A percentile compares a stretch with the other conserved stretches of the same genome.
These are phyloP conservation scores for Colletotrichum scovillei DNA, from an alignment of 2,329 filamentous ascomycete genomes.

Conservation along the genomic window DNA sequence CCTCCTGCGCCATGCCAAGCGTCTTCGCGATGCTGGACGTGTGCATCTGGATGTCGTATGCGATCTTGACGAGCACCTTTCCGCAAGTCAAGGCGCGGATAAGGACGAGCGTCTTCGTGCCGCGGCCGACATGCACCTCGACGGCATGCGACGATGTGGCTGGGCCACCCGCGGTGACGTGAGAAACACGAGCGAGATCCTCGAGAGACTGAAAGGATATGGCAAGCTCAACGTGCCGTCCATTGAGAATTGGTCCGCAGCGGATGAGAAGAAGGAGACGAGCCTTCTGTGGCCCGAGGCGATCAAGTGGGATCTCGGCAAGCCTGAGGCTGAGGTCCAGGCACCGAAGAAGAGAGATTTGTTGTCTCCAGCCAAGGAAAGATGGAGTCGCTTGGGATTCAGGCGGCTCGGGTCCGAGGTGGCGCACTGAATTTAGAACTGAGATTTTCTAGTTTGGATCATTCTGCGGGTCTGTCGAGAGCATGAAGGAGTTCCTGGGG, in stretches of 20 bases:
- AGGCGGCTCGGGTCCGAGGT: not conserved
- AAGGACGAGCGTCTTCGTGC: slow-evolving; percentile 37
- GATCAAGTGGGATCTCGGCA: slow-evolving; percentile 35
- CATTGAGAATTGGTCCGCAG: slow-evolving; percentile 36
- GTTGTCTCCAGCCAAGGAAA: slow-evolving; percentile 38
- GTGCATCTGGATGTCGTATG: slow-evolving; percentile 44
- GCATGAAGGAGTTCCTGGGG: not conserved
- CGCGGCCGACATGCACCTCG: slow-evolving; percentile 37
- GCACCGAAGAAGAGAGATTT: slow-evolving; percentile 32
- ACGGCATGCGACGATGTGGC: slow-evolving; percentile 39
- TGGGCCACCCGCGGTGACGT: slow-evolving; percentile 36
- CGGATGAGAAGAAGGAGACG: slow-evolving; percentile 37
- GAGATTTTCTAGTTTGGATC: not conserved
- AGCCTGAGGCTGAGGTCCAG: slow-evolving; percentile 25
- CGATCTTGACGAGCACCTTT: slow-evolving; percentile 38
- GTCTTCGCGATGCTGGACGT: slow-evolving; percentile 42
- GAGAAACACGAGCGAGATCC: slow-evolving; percentile 20
- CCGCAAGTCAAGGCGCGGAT: slow-evolving; percentile 10
- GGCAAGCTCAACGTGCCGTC: slow-evolving; percentile 34
- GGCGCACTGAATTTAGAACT: not conserved
- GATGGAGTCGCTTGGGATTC: slow-evolving; percentile 36
- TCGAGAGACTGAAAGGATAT: slow-evolving; percentile 36
- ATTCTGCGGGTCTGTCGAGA: not conserved
- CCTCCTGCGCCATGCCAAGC: slow-evolving; percentile 41
- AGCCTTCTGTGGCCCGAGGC: slow-evolving; percentile 32